Base-by-base conservation (phyloP, 768 basidiomycete genomes). In the Chalciporus sphaerocephalus region DNA sequence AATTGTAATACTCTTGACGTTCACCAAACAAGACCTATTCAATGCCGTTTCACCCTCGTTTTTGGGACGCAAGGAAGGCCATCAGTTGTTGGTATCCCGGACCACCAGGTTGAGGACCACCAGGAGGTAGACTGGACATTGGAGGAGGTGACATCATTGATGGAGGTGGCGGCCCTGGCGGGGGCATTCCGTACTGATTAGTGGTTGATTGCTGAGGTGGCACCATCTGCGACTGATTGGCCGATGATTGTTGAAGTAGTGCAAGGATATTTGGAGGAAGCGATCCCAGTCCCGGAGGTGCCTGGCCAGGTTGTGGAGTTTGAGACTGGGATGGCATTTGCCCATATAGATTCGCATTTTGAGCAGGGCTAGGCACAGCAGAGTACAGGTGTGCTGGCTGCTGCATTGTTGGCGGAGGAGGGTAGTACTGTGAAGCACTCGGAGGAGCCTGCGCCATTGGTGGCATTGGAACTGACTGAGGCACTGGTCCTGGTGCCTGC, bases 261-360 rank as follows among this genome's bases (percentile, higher is more conserved):
- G 87, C 83, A 41, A 88, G 67, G 15, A 90, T 73, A 51, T 84
- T 85, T 0, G 85, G 83, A 2, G 87, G 83, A 16, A 88, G 61
- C 13, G 67, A 51, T 17, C 69, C 51, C 47, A 69, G 57, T 18
- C 68, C 58, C 12, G 60, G 56, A n/a, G 66, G 65, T 10, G 52
- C 65, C 56, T 58, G 78, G 28, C 52, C 51, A 36, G 61, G 61
- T 37, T 64, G 68, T 22, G 66, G 59, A 10, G 62, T 57, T 48
- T 58, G 51, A 30, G 52, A 17, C 39, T 65, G 62, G 16, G 60
- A 44, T 44, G 59, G 56, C 53, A 69, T 57, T 27, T 63, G 50
- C 21, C 60, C 56, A 46, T 69, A 64, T 7, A 61, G 62, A 48
- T 22, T 62, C 16, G 58, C 24, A 16, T 38, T 47, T 40, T 54